A percentile compares a stretch with the other conserved stretches of the same genome.
Conservation (phyloP, 768 basidiomycete species). For the Porphyrellus cyaneotinctus region DNA sequence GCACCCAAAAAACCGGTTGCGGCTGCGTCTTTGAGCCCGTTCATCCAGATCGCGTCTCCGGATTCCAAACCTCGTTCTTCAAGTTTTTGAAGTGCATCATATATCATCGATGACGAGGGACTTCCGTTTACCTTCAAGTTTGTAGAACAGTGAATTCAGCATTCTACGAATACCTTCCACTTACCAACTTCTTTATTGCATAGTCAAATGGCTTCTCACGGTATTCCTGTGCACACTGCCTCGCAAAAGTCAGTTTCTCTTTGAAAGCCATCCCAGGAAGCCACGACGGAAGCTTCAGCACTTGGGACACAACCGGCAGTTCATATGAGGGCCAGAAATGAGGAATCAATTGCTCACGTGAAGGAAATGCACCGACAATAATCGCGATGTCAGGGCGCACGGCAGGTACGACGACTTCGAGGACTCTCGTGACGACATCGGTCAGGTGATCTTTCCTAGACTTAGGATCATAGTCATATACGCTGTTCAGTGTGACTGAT, state of each 20-base stretch:
- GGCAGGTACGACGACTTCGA: neutral
- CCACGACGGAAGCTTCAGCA: constrained; percentile 14
- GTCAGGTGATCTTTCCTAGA: constrained; percentile 6
- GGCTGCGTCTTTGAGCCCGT: neutral
- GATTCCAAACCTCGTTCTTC: neutral
- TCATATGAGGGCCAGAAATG: neutral
- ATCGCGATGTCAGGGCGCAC: constrained; percentile 8
- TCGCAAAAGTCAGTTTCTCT: neutral
- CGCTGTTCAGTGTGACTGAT: neutral
- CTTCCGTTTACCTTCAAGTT: too few relatives aligned
- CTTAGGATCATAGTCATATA: constrained; percentile 10
- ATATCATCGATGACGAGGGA: constrained; percentile 1
- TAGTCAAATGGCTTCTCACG: constrained; percentile 5
- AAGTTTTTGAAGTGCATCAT: neutral
- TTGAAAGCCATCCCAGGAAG: constrained; percentile 7
- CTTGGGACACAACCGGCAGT: neutral
- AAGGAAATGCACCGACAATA: neutral
- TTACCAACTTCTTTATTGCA: constrained; percentile 3
- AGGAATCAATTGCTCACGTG: neutral
- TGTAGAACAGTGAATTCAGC: neutral
- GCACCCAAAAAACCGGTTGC: neutral
- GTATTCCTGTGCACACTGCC: neutral
- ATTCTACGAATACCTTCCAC: neutral
- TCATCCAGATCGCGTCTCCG: neutral
- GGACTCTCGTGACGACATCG: neutral